Percentiles rank a stretch among this genome's conserved stretches.
phyloP scores from a whole-genome alignment of 208 protist genomes.

The Angomonas ambiguus region DNA sequence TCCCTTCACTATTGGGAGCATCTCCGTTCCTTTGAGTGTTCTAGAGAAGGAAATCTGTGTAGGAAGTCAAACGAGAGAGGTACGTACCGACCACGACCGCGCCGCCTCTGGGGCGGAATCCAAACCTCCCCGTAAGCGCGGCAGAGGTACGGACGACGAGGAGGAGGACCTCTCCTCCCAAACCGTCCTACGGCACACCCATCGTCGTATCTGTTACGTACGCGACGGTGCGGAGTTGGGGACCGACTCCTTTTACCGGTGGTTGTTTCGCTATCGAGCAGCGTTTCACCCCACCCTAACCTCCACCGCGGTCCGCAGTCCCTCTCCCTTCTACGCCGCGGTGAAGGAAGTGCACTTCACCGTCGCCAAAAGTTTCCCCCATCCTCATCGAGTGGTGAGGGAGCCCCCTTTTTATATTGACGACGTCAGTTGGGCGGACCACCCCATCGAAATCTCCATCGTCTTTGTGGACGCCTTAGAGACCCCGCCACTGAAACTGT shows the following conservation, averaged over 20 bases:
- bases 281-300: background rate
- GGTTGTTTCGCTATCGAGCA: constrained; percentile 18
- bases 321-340: constrained; percentile 65
- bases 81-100: background rate
- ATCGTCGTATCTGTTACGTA: constrained; percentile 73
- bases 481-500: constrained; percentile 46
- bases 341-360: constrained; percentile 67
- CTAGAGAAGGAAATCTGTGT: background rate
- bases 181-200: constrained; percentile 36
- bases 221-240: constrained; percentile 50
- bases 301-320: constrained; percentile 2
- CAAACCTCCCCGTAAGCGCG: too few species aligned
- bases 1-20: constrained; percentile 47
- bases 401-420: constrained; percentile 73
- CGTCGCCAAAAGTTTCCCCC: constrained; percentile 67
- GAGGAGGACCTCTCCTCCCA: constrained; percentile 22
- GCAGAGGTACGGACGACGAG: background rate
- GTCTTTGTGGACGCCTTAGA: constrained; percentile 51
- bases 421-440: constrained; percentile 82
- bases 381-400: constrained; percentile 46
- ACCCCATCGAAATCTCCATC: constrained; percentile 68
- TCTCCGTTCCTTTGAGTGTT: constrained; percentile 29
- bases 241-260: constrained; percentile 70
- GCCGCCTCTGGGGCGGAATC: background rate
- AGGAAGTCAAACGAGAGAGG: background rate